Conservation (phyloP, 257 asterid genomes). For the Solanum pinnatisectum region DNA sequence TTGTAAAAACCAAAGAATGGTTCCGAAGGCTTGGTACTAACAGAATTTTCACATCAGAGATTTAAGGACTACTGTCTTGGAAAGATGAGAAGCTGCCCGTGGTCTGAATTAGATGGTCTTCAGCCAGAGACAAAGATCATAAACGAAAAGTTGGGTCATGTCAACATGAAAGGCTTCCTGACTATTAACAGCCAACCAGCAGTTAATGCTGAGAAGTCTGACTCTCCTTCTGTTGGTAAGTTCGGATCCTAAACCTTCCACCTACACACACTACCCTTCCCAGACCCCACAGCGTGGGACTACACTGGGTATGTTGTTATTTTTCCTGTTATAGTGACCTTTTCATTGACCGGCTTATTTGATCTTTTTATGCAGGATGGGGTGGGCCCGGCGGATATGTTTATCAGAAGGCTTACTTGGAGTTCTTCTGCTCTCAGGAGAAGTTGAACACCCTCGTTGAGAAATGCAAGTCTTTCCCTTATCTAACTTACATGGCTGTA, state of each 20-base stretch:
- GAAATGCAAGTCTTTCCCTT: conserved; percentile 50
- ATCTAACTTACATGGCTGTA: conserved; percentile 76
- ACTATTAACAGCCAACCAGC: conserved; percentile 97
- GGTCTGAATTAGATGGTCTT: conserved; percentile 93
- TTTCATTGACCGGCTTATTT: background rate
- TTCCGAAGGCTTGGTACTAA: background rate
- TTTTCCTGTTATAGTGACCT: background rate
- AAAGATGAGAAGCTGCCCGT: conserved; percentile 71
- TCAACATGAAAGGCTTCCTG: conserved; percentile 71
- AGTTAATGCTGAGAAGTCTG: conserved; percentile 80
- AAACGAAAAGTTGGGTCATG: conserved; percentile 51
- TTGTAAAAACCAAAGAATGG: background rate
- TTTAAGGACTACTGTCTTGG: conserved; percentile 72
- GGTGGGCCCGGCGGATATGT: conserved; percentile 92
- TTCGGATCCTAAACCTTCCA: background rate
- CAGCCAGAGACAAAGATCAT: conserved; percentile 90
- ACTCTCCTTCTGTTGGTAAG: conserved; percentile 78
- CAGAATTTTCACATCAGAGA: conserved; percentile 31
- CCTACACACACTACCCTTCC: background rate
- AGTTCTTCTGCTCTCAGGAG: conserved; percentile 66
- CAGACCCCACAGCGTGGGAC: no score
- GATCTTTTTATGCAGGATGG: conserved; percentile 52
- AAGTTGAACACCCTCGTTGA: conserved; percentile 51
- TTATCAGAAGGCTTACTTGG: conserved; percentile 95
- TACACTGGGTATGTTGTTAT: background rate